These are phyloP conservation scores for Geotrichum carabidarum DNA, from an alignment of 1,139 yeast genomes.

Conservation along the genomic window DNA sequence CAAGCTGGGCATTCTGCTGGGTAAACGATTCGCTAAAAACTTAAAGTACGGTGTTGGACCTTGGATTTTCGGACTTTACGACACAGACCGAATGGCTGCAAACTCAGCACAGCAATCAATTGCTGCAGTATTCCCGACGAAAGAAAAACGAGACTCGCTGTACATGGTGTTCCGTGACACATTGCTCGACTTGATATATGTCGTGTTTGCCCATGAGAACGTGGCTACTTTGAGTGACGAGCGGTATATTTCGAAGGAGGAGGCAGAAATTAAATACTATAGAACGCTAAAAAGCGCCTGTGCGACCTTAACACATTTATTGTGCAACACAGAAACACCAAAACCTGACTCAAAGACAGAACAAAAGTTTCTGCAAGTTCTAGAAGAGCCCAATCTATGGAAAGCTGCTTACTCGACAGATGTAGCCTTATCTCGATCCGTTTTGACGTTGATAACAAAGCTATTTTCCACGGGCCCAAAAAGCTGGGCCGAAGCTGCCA, in stretches of 20 bases:
- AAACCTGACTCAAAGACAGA: constrained; percentile 15
- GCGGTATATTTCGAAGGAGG: constrained; percentile 63
- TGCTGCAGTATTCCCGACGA: constrained; percentile 52
- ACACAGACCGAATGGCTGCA: constrained; percentile 59
- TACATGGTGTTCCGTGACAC: constrained; percentile 57
- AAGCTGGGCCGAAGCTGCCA: constrained; percentile 7
- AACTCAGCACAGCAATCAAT: constrained; percentile 48
- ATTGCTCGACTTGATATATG: constrained; percentile 51
- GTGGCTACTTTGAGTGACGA: constrained; percentile 68
- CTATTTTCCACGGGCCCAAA: constrained; percentile 9
- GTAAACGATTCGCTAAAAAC: constrained; percentile 59
- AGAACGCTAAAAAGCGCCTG: constrained; percentile 54
- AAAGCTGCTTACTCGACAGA: constrained; percentile 35
- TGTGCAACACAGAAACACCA: constrained; percentile 26
- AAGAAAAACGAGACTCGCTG: constrained; percentile 53
- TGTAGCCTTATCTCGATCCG: constrained; percentile 5
- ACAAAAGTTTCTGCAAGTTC: constrained; percentile 34
- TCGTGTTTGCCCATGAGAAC: constrained; percentile 53
- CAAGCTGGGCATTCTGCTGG: constrained; percentile 45
- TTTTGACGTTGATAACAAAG: constrained; percentile 7
- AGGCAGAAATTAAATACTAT: constrained; percentile 60
- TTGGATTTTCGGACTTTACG: constrained; percentile 68
- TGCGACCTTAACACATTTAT: constrained; percentile 46
- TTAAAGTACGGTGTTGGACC: constrained; percentile 66
- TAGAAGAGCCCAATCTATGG: constrained; percentile 45